phyloP scores from a whole-genome alignment of 1,284 basidiomycete species.

The Naganishia albida region DNA sequence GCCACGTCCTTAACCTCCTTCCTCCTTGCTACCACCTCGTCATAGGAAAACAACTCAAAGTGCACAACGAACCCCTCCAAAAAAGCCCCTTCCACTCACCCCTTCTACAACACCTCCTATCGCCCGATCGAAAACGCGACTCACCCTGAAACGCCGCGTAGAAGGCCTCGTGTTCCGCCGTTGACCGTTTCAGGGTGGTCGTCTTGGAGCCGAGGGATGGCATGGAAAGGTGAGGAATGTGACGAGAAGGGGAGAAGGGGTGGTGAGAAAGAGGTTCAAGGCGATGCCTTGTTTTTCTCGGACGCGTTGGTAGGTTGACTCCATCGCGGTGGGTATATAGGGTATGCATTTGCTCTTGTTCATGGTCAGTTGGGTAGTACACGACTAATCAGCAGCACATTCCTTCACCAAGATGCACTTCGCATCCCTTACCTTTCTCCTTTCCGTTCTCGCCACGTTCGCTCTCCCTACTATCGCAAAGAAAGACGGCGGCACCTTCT shows the following conservation, averaged over 20 bases:
- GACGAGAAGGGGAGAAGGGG: too few relatives aligned
- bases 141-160: constrained; percentile 4
- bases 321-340: background rate
- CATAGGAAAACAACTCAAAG: too few relatives aligned
- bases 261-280: background rate
- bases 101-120: too few relatives aligned
- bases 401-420: constrained; percentile 6
- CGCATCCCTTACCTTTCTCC: constrained; percentile 6
- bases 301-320: background rate
- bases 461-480: background rate
- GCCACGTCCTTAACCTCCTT: too few relatives aligned
- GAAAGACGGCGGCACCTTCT: constrained; percentile 6
- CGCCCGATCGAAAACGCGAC: background rate
- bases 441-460: background rate
- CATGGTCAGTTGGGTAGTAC: too few relatives aligned
- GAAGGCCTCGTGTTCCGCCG: background rate
- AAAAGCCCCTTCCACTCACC: too few relatives aligned
- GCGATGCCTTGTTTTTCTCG: background rate
- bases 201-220: background rate
- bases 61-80: too few relatives aligned
- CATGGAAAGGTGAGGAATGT: background rate
- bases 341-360: background rate
- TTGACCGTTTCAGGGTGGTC: background rate
- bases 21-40: too few relatives aligned
- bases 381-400: background rate